phyloP scores from a whole-genome alignment of 495 filamentous ascomycete species.

The Geoglossum glabrum region DNA sequence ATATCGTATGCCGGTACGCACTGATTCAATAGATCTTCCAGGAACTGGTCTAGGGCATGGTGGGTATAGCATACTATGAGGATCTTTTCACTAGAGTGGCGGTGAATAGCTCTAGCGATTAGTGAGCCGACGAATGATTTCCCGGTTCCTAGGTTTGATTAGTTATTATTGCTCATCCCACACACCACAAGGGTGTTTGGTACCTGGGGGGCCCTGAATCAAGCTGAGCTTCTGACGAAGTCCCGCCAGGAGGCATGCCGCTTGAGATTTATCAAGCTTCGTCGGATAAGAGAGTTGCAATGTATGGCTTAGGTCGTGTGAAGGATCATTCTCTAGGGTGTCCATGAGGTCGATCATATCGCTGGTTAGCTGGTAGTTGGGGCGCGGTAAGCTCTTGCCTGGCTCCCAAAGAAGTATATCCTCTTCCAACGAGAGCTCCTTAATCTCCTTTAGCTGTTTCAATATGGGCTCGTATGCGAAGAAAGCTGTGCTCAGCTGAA shows the following conservation, averaged over 20 bases:
- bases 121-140: constrained; percentile 62
- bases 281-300: constrained; percentile 17
- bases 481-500: constrained; percentile 39
- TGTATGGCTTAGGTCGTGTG: constrained; percentile 15
- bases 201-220: constrained; percentile 64
- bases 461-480: constrained; percentile 61
- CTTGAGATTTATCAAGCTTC: constrained; percentile 37
- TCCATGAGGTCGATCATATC: no score
- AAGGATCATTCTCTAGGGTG: constrained; percentile 10
- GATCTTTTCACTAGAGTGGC: no score
- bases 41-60: constrained; percentile 59
- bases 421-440: constrained; percentile 31
- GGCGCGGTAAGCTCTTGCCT: constrained; percentile 7
- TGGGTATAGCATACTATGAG: constrained; percentile 48
- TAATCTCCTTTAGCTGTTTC: constrained; percentile 33
- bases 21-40: no score
- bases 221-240: constrained; percentile 35
- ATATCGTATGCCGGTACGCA: no score
- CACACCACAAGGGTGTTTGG: background rate
- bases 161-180: no score
- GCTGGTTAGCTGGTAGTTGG: no score
- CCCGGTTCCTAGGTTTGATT: constrained; percentile 39
- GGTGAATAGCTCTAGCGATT: constrained; percentile 37
- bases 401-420: constrained; percentile 24
- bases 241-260: constrained; percentile 31